These are phyloP conservation scores for Scutellaria minor DNA, from an alignment of 257 asterid genomes.

Conservation along the genomic window DNA sequence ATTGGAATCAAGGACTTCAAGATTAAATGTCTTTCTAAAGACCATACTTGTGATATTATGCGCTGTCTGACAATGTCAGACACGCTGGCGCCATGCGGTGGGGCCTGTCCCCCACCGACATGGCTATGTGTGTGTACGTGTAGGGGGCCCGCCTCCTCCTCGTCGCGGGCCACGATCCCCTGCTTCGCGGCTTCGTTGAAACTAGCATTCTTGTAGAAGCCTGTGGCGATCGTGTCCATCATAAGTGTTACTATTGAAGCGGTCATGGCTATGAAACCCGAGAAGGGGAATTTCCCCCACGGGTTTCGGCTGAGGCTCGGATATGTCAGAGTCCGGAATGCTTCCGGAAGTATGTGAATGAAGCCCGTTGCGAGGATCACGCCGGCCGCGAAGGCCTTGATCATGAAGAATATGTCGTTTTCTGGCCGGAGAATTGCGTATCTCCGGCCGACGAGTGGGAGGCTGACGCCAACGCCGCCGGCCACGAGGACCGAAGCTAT, in stretches of 20 bases:
- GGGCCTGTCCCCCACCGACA: constrained; percentile 35
- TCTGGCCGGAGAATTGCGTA: constrained; percentile 44
- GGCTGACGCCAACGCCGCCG: constrained; percentile 50
- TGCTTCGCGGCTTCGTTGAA: constrained; percentile 27
- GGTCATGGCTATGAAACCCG: constrained; percentile 53
- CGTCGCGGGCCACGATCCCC: constrained; percentile 25
- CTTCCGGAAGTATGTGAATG: constrained; percentile 58
- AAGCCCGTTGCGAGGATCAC: constrained; percentile 57
- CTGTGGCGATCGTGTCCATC: constrained; percentile 52
- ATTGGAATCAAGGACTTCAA: constrained; percentile 39
- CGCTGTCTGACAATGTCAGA: constrained; percentile 55
- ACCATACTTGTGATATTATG: constrained; percentile 58
- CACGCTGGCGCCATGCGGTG: constrained; percentile 23
- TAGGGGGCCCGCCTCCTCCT: constrained; percentile 37
- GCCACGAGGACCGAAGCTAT: constrained; percentile 44
- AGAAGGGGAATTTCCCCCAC: constrained; percentile 53
- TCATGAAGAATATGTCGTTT: constrained; percentile 54
- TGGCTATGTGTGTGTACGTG: constrained; percentile 41
- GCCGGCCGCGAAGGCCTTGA: constrained; percentile 60
- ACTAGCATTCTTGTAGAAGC: constrained; percentile 44
- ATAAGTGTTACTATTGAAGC: constrained; percentile 47
- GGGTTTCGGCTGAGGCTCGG: constrained; percentile 48
- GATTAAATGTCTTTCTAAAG: constrained; percentile 30
- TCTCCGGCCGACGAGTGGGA: constrained; percentile 51
- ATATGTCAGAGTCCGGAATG: constrained; percentile 44